These are phyloP conservation scores for Amylocystis lapponica DNA, from an alignment of 768 basidiomycete species.

Conservation along the genomic window DNA sequence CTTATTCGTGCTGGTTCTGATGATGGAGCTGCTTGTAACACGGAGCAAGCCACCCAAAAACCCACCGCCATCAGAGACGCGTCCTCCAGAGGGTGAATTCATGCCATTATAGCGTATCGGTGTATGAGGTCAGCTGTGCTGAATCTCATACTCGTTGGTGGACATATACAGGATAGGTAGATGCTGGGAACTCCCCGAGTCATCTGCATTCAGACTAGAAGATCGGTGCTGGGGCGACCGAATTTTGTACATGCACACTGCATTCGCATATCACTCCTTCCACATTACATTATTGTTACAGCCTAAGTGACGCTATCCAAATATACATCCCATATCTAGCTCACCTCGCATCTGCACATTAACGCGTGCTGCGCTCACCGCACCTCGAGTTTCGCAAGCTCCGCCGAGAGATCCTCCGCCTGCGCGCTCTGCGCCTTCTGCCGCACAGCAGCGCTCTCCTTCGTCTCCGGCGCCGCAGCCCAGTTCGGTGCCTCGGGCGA, in stretches of 20 bases:
- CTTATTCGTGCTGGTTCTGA: constrained; percentile 60
- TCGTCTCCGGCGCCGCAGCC: constrained; percentile 15
- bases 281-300: constrained; percentile 3
- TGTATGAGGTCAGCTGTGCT: no score
- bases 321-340: no score
- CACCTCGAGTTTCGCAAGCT: constrained; percentile 55
- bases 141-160: no score
- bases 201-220: no score
- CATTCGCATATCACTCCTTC: not conserved
- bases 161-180: no score
- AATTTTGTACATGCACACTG: not conserved
- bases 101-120: no score
- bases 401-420: constrained; percentile 36
- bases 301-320: constrained; percentile 5
- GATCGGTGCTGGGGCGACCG: no score
- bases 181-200: no score
- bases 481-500: constrained; percentile 20
- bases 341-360: constrained; percentile 10
- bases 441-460: constrained; percentile 1
- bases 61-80: no score
- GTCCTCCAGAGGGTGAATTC: no score
- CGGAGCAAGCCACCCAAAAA: constrained; percentile 12
- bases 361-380: constrained; percentile 28
- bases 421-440: constrained; percentile 1
- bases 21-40: constrained; percentile 54